These are phyloP conservation scores for Salix arbutifolia DNA, from an alignment of 345 rosid genomes.

Conservation along the genomic window DNA sequence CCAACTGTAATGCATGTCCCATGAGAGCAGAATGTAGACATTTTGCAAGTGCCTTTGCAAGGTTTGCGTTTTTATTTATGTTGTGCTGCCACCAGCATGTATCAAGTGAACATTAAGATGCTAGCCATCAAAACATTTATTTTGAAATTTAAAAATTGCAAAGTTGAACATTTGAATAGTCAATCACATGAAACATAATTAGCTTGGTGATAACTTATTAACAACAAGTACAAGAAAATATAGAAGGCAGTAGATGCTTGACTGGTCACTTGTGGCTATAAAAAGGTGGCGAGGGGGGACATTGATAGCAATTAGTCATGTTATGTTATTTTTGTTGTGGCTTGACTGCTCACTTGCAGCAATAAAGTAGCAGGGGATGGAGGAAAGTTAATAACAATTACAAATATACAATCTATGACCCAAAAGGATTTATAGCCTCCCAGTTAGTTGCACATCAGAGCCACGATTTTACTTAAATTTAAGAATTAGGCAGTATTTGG, in stretches of 20 bases:
- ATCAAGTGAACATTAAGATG: slow-evolving; percentile 6
- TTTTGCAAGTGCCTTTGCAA: slow-evolving; percentile 96
- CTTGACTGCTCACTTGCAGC: neutral
- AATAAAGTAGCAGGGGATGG: neutral
- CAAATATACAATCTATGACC: neutral
- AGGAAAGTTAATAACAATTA: neutral
- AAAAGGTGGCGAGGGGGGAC: neutral
- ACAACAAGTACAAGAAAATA: neutral
- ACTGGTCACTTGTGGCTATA: neutral
- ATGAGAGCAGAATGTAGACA: slow-evolving; percentile 97
- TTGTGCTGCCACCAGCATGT: neutral
- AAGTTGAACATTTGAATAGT: neutral
- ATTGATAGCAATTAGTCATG: neutral
- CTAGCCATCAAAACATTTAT: neutral
- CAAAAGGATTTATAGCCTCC: neutral
- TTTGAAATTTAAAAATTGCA: neutral
- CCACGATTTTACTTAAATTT: neutral
- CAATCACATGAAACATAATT: neutral
- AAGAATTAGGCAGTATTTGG: neutral
- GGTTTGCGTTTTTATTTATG: slow-evolving; percentile 42
- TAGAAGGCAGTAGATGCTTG: neutral
- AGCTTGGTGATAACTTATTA: neutral
- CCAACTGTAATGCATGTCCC: slow-evolving; percentile 97
- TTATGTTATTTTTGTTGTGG: neutral
- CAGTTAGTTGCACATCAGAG: neutral